Evolutionary conservation across 805 yeast species (phyloP), one percentile per base, ranked within the genome.

Genomic region (Metschnikowia amazonensis): DNA sequence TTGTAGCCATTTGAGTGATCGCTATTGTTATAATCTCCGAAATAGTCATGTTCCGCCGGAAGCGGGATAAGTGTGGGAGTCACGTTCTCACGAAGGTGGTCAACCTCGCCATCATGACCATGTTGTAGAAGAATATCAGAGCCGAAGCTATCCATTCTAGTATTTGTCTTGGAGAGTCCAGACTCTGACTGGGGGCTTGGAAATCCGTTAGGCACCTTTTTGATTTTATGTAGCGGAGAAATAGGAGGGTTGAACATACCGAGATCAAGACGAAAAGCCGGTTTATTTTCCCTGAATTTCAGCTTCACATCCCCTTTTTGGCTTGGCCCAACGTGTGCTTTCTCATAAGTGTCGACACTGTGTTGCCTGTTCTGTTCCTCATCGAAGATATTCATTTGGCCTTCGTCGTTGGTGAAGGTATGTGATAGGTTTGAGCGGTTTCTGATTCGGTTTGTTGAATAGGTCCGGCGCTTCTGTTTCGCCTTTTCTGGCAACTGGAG

Each of bases 181-280:
- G 50, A 33, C 25, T 48, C 54, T 24, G 62, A 56, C 38, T 47
- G 48, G 13, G 53, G 59, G 49, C 46, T 58, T 54, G 42, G 45
- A 29, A 31, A 47, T 37, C 36, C 52, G 46, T 45, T 32, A 40
- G 51, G 33, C 47, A 50, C 47, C n/a, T 45, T 45, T 39, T 45
- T 46, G 24, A 44, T 30, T 14, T 42, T 32, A 14, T 36, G 42
- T 16, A 49, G 39, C 23, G 40, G 52, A 25, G 49, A 56, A 20
- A 44, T 41, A 0, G 43, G 38, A 5, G 50, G 49, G 10, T 36
- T 46, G 28, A 65, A 42, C 36, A 55, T 50, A 42, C 62, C 67
- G 30, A 65, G 50, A 17, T 62, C 58, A 18, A 65, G 47, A 36
- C 56, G 58, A 42, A 65, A 60, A 14, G 57, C 60, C 3, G 68